Evolutionary conservation across 495 filamentous ascomycete genomes (phyloP).

Genomic region (Penicillium cataractarum): DNA sequence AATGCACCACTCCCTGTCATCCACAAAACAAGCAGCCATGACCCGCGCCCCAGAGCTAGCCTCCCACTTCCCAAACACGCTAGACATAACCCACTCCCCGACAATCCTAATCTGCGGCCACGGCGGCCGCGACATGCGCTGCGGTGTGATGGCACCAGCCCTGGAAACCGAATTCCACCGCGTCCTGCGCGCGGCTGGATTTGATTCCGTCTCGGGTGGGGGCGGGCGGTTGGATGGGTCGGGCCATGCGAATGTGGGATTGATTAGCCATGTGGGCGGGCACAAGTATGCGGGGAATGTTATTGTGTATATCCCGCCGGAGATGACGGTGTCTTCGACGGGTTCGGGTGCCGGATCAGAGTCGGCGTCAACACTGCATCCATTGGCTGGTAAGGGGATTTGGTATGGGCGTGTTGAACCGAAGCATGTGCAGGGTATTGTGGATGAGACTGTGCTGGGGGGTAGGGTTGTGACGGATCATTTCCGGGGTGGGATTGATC

Average conservation of each 20-base stretch:
- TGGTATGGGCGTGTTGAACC: conserved; percentile 95
- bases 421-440: conserved; percentile 81
- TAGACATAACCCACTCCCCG: conserved; percentile 64
- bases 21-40: conserved; percentile 32
- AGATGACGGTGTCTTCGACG: conserved; percentile 33
- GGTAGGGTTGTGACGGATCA: conserved; percentile 77
- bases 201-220: conserved; percentile 20
- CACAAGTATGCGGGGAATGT: conserved; percentile 96
- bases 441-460: conserved; percentile 74
- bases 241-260: conserved; percentile 60
- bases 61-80: conserved; percentile 38
- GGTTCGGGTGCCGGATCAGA: no score
- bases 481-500: conserved; percentile 57
- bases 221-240: conserved; percentile 31
- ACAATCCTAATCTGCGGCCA: conserved; percentile 86
- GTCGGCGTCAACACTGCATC: conserved; percentile 30
- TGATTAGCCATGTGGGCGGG: conserved; percentile 88
- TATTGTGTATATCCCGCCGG: conserved; percentile 81
- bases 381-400: conserved; percentile 78
- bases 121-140: conserved; percentile 74
- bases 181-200: conserved; percentile 44
- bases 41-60: conserved; percentile 37
- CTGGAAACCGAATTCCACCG: conserved; percentile 69
- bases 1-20: conserved; percentile 55
- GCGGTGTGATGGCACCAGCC: conserved; percentile 76